Evolutionary conservation across 1,284 basidiomycete species (phyloP).

Genomic region (Vanrija humicola): DNA sequence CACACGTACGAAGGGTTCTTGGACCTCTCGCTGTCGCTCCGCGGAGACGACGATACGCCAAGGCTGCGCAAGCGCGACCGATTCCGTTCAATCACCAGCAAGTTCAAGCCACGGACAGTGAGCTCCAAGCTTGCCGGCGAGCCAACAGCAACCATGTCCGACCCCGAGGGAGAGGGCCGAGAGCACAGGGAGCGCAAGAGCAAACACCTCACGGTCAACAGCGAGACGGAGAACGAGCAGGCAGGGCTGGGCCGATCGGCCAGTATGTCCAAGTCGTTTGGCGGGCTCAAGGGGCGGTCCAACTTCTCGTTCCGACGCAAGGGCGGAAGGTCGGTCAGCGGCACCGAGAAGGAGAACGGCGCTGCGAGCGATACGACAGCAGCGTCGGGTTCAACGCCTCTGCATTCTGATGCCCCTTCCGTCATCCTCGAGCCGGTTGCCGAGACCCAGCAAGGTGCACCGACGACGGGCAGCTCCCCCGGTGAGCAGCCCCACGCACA

Average conservation of each 20-base stretch:
- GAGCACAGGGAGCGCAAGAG: too few relatives aligned
- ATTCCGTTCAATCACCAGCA: constrained; percentile 56
- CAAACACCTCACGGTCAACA: constrained; percentile 1
- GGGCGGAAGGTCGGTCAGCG: not conserved
- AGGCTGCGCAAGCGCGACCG: constrained; percentile 56
- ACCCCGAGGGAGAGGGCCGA: constrained; percentile 23
- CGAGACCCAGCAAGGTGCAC: too few relatives aligned
- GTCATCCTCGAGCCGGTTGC: too few relatives aligned
- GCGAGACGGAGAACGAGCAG: constrained; percentile 24
- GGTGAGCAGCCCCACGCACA: not conserved
- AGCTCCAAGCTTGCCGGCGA: not conserved
- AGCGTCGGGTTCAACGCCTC: not conserved
- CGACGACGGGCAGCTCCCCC: not conserved
- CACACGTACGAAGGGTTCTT: constrained; percentile 90
- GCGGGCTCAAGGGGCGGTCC: constrained; percentile 11
- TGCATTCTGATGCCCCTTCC: not conserved
- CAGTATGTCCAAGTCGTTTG: not conserved
- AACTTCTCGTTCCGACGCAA: constrained; percentile 33
- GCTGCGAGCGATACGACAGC: constrained; percentile 6
- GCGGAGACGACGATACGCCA: constrained; percentile 45
- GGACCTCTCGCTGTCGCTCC: constrained; percentile 82
- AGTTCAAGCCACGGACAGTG: constrained; percentile 3
- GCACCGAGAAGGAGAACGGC: constrained; percentile 16
- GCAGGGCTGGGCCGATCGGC: not conserved
- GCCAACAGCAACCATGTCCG: constrained; percentile 25